phyloP scores from a whole-genome alignment of 768 basidiomycete genomes.

The Podaxis rugospora region DNA sequence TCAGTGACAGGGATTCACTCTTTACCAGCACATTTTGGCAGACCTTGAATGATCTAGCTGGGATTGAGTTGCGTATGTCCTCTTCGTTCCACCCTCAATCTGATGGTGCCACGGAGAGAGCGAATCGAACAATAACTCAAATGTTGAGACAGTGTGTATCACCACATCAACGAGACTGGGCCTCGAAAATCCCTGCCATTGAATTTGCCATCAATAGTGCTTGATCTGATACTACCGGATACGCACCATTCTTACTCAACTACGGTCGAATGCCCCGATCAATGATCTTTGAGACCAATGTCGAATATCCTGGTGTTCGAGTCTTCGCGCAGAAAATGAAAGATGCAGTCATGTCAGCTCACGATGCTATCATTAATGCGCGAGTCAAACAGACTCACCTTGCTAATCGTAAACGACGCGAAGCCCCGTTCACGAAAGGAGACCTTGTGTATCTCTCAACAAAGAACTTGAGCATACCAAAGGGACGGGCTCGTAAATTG shows the following conservation, averaged over 20 bases:
- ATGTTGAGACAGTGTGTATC: slow-evolving; percentile 8
- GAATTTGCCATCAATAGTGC: slow-evolving; percentile 10
- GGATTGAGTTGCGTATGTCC: slow-evolving; percentile 4
- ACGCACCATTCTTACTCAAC: not conserved
- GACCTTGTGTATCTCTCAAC: slow-evolving; percentile 29
- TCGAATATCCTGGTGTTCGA: slow-evolving; percentile 3
- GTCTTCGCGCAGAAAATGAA: slow-evolving; percentile 13
- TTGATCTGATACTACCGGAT: not conserved
- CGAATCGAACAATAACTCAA: slow-evolving; percentile 11
- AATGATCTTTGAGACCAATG: not conserved
- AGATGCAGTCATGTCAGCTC: slow-evolving; percentile 22
- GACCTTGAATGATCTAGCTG: not conserved
- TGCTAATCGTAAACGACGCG: slow-evolving; percentile 21
- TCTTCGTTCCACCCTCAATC: slow-evolving; percentile 7
- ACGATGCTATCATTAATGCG: slow-evolving; percentile 32
- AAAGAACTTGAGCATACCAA: slow-evolving; percentile 24
- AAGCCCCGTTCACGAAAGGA: slow-evolving; percentile 16
- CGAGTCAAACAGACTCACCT: slow-evolving; percentile 25
- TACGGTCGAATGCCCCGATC: not conserved
- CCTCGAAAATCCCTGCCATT: slow-evolving; percentile 7
- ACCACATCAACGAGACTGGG: slow-evolving; percentile 8
- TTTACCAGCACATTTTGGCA: slow-evolving; percentile 14
- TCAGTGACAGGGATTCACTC: slow-evolving; percentile 1
- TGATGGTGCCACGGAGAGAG: slow-evolving; percentile 8
- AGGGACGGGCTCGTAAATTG: slow-evolving; percentile 19